Evolutionary conservation across 2,329 filamentous ascomycete species (phyloP).

Genomic region (Fusarium pseudoanthophilum): DNA sequence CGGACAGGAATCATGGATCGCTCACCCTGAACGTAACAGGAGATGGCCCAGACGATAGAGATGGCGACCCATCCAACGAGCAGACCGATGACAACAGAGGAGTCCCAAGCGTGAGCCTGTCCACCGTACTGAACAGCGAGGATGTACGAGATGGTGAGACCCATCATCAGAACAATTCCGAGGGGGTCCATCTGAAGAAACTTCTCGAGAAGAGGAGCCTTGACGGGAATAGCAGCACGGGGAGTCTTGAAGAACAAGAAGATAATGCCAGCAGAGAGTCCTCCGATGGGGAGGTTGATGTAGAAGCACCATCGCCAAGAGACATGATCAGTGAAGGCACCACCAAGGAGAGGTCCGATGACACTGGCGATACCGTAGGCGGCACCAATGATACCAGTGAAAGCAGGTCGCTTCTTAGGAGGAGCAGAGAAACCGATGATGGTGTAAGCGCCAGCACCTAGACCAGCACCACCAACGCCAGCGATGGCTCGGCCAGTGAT

Average conservation of each 20-base stretch:
- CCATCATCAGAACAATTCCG: conserved; percentile 58
- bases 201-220: conserved; percentile 55
- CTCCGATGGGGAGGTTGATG: conserved; percentile 53
- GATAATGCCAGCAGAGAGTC: conserved; percentile 50
- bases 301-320: conserved; percentile 56
- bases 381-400: conserved; percentile 53
- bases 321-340: conserved; percentile 52
- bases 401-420: conserved; percentile 50
- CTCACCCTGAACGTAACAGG: conserved; percentile 58
- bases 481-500: conserved; percentile 64
- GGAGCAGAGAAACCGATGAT: conserved; percentile 59
- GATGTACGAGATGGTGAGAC: conserved; percentile 55
- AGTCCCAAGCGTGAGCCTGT: conserved; percentile 55
- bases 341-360: conserved; percentile 52
- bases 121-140: conserved; percentile 62
- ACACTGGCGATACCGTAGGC: conserved; percentile 52
- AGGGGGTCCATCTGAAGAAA: conserved; percentile 60
- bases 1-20: conserved; percentile 56
- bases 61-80: conserved; percentile 54
- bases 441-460: conserved; percentile 60
- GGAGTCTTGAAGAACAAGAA: conserved; percentile 57
- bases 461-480: conserved; percentile 59
- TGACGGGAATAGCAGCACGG: conserved; percentile 50
- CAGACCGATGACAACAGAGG: conserved; percentile 54
- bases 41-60: conserved; percentile 48